Base-by-base conservation (phyloP, 306 rosid species). In the Vicia faba region DNA sequence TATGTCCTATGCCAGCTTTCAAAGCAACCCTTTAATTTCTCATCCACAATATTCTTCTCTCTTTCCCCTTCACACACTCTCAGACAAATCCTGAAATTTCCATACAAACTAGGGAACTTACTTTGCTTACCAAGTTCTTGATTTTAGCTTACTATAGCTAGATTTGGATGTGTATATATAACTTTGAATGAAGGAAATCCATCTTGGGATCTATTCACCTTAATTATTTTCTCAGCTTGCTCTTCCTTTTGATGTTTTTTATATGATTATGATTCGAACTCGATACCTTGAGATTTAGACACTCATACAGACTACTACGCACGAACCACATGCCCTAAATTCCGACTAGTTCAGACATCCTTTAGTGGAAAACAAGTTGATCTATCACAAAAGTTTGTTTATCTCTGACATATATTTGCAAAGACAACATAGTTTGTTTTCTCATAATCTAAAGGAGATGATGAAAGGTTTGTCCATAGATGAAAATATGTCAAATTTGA, bases 401-500 rank as follows among this genome's bases (percentile, higher is more conserved):
- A 28, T 28, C 5, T 28, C 31, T 28, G 31, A 49, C 5, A 49
- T 48, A 48, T 48, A 48, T 3, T 48, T 48, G 26, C 11, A 13
- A 44, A 46, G 20, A 15, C 2, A 46, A 14, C 8, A 46, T 15
- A 46, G 68, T 64, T 61, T 60, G 51, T 35, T 64, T 49, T 14
- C 23, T 59, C 14, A 46, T 46, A 46, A 28, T 55, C 8, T 65
- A 73, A 49, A 39, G 36, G 36, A 66, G 71, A 79, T 75, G 93
- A 72, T 77, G 81, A 82, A 81, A 51, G 83, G 57, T 75, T 70
- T 79, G 62, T 68, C 65, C 70, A 66, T 60, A 62, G 91, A 88
- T 19, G 87, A 91, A 71, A 84, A 74, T 44, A 76, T 84, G 88
- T 91, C 97, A 20, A 86, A 84, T 72, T 79, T 90, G 81, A 86